Percentiles rank a stretch among this genome's conserved stretches.
Evolutionary conservation across 805 yeast species (phyloP).

Genomic region (Candida xiaguanensis): DNA sequence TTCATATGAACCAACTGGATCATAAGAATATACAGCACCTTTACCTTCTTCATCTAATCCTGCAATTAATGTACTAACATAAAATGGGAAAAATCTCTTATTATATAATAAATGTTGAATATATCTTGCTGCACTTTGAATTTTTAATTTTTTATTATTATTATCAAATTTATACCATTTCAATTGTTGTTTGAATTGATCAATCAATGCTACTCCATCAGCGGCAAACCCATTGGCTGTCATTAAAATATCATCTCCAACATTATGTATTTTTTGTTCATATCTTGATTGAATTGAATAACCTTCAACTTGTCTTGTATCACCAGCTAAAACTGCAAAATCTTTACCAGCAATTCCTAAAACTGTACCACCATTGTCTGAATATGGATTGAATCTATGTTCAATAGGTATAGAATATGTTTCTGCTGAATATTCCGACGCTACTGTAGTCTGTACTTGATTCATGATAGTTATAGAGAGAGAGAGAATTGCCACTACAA

Average conservation of each 20-base stretch:
- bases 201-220: constrained; percentile 83
- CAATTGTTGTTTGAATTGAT: constrained; percentile 62
- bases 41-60: constrained; percentile 90
- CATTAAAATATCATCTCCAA: constrained; percentile 83
- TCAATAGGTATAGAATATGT: constrained; percentile 65
- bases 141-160: constrained; percentile 60
- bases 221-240: constrained; percentile 97
- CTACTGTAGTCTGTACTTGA: constrained; percentile 43
- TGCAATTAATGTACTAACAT: constrained; percentile 90
- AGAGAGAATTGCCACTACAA: constrained; percentile 8
- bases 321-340: constrained; percentile 95
- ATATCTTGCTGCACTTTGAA: constrained; percentile 80
- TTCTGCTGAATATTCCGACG: constrained; percentile 65
- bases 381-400: constrained; percentile 88
- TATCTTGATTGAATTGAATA: constrained; percentile 90
- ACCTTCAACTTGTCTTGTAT: constrained; percentile 95
- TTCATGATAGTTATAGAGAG: background rate
- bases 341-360: constrained; percentile 97
- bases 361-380: constrained; percentile 96
- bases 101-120: constrained; percentile 88
- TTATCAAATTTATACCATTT: constrained; percentile 94
- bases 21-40: constrained; percentile 94
- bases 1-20: constrained; percentile 97
- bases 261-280: constrained; percentile 83
- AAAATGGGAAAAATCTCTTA: constrained; percentile 94